phyloP scores from a whole-genome alignment of 2,329 filamentous ascomycete species.

The Sarocladium brachiariae region DNA sequence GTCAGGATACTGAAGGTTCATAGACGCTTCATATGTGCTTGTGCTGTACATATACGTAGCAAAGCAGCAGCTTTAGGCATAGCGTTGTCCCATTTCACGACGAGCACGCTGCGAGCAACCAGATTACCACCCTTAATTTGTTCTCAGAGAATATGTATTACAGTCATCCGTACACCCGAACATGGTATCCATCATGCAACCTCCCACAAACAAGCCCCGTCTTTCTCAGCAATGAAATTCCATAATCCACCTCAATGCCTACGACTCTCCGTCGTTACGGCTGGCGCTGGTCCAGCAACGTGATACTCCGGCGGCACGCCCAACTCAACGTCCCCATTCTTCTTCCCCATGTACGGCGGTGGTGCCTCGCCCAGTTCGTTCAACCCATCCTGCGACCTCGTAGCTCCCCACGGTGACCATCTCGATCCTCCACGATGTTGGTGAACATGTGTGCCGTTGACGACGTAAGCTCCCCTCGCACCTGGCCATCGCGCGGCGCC shows the following conservation, averaged over 20 bases:
- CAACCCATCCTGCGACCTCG: slow-evolving; percentile 43
- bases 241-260: not conserved
- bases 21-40: too few species aligned
- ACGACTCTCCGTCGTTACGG: not conserved
- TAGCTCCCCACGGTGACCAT: slow-evolving; percentile 17
- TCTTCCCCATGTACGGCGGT: slow-evolving; percentile 48
- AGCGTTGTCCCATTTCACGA: too few species aligned
- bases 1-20: too few species aligned
- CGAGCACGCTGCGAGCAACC: too few species aligned
- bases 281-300: slow-evolving; percentile 16
- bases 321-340: slow-evolving; percentile 13
- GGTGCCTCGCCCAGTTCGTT: slow-evolving; percentile 60
- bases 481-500: not conserved
- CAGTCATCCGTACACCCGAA: not conserved
- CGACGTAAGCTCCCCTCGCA: not conserved
- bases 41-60: too few species aligned
- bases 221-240: not conserved
- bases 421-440: slow-evolving; percentile 1
- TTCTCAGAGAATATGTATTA: too few species aligned
- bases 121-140: too few species aligned
- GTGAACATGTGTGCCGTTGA: not conserved
- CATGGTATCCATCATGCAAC: not conserved
- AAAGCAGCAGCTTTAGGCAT: too few species aligned
- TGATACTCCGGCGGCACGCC: slow-evolving; percentile 23
- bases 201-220: not conserved